Conservation (phyloP, 2,329 filamentous ascomycete species). For the Metarhizium robertsii region DNA sequence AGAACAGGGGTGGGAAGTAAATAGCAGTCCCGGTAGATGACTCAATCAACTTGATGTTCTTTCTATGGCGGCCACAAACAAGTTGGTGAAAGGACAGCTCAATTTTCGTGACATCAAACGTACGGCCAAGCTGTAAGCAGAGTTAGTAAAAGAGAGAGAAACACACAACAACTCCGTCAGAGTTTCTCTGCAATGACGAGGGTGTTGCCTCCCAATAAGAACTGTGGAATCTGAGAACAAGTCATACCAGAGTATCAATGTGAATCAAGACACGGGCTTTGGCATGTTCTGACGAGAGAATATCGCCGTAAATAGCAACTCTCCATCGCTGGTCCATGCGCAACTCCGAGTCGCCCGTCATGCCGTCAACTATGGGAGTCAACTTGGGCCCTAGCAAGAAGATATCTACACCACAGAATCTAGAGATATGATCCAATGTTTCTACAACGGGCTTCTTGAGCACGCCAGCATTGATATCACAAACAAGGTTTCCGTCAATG, state of each 20-base stretch:
- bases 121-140: slow-evolving; percentile 51
- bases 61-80: slow-evolving; percentile 84
- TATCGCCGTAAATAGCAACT: slow-evolving; percentile 89
- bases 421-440: slow-evolving; percentile 78
- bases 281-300: slow-evolving; percentile 90
- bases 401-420: slow-evolving; percentile 89
- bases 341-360: slow-evolving; percentile 71
- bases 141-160: slow-evolving; percentile 8
- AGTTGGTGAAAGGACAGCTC: slow-evolving; percentile 85
- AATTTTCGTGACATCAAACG: slow-evolving; percentile 71
- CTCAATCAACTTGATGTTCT: slow-evolving; percentile 97
- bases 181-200: too few relatives aligned
- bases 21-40: slow-evolving; percentile 93
- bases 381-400: slow-evolving; percentile 90
- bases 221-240: neutral
- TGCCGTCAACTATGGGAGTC: slow-evolving; percentile 63
- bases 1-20: slow-evolving; percentile 94
- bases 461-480: slow-evolving; percentile 58
- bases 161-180: neutral
- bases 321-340: slow-evolving; percentile 85
- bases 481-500: slow-evolving; percentile 82
- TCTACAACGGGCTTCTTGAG: slow-evolving; percentile 70
- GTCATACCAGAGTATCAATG: slow-evolving; percentile 79
- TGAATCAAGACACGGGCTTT: slow-evolving; percentile 95
- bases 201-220: too few relatives aligned